Evolutionary conservation across 305 asterid species (phyloP), one percentile per base, ranked within the genome.

Genomic region (Galium porrigens): DNA sequence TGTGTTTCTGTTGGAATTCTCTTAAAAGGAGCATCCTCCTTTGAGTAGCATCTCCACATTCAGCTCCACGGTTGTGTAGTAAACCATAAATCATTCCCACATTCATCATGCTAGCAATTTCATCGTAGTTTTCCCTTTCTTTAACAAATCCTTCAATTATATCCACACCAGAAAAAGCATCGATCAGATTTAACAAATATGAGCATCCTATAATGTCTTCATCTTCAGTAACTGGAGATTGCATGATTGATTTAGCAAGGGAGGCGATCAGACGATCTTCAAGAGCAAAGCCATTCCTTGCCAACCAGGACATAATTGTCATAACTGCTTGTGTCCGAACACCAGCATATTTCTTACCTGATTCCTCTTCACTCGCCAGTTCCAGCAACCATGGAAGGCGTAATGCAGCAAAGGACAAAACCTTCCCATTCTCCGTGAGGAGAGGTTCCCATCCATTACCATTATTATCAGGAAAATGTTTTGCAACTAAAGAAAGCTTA

Each of bases 81-180:
- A 86, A 73, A 76, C 99, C 80, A 75, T 94, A 94, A 41, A 83
- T 80, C 97, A 94, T 82, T 44, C 99, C 99, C 58, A 84, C 78
- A 67, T 86, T 87, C 99, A 89, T 89, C 64, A 90, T 87, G 74
- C 95, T 87, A 56, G 86, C 82, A 71, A 82, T 83, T 76, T 89
- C 99, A 74, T 70, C 68, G 73, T 94, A 87, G 62, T 78, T 84
- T 70, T 79, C 85, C 68, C 95, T 81, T 60, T 70, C 73, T 72
- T 79, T 80, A 73, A 89, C 89, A 70, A 86, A 83, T 49, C 84
- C 82, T 81, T 89, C 99, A 69, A 94, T 89, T 69, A 94, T 76
- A 80, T 86, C 86, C 74, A 89, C 95, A 54, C 95, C 97, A 80
- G 77, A 39, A 77, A 87, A 72, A 36, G 96, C 86, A 78, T 94